Percentiles rank a stretch among this genome's conserved stretches.
Evolutionary conservation across 1,139 yeast species (phyloP).

Genomic region (Blastobotrys indianensis): DNA sequence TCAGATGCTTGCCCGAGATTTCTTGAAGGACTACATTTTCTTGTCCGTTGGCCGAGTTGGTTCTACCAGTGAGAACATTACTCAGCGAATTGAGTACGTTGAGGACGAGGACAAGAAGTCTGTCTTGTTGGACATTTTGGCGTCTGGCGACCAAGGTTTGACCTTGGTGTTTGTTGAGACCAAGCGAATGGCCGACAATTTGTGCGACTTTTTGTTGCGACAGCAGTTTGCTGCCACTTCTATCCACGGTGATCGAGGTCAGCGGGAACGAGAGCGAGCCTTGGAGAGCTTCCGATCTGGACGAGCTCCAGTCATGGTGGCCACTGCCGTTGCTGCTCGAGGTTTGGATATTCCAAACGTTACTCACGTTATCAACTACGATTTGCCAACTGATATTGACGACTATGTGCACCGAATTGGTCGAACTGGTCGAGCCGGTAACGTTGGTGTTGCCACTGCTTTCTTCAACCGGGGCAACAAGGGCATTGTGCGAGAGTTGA

Average conservation of each 20-base stretch:
- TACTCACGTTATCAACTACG: slow-evolving; percentile 94
- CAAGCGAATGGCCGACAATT: slow-evolving; percentile 95
- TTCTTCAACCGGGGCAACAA: slow-evolving; percentile 95
- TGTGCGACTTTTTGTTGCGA: slow-evolving; percentile 84
- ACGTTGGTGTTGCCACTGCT: slow-evolving; percentile 96
- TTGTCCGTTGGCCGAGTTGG: slow-evolving; percentile 98
- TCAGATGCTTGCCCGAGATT: slow-evolving; percentile 94
- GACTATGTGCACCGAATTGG: slow-evolving; percentile 99
- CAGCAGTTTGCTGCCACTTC: slow-evolving; percentile 96
- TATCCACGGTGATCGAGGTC: slow-evolving; percentile 98
- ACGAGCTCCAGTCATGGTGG: slow-evolving; percentile 86
- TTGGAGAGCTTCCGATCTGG: slow-evolving; percentile 83
- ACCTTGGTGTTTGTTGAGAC: slow-evolving; percentile 96
- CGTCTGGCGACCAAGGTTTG: slow-evolving; percentile 71
- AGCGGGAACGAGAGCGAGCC: slow-evolving; percentile 96
- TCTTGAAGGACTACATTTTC: slow-evolving; percentile 91
- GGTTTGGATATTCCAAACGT: slow-evolving; percentile 99
- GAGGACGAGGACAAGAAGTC: slow-evolving; percentile 95
- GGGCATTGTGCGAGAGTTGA: slow-evolving; percentile 80
- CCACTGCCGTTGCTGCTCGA: slow-evolving; percentile 98
- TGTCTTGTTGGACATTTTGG: slow-evolving; percentile 80
- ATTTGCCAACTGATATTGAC: slow-evolving; percentile 93
- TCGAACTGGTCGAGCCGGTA: slow-evolving; percentile 99
- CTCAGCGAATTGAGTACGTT: slow-evolving; percentile 87
- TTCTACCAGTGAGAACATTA: slow-evolving; percentile 94